Evolutionary conservation across 2,329 filamentous ascomycete genomes (phyloP).

Genomic region (Aspergillus hiratsukae): DNA sequence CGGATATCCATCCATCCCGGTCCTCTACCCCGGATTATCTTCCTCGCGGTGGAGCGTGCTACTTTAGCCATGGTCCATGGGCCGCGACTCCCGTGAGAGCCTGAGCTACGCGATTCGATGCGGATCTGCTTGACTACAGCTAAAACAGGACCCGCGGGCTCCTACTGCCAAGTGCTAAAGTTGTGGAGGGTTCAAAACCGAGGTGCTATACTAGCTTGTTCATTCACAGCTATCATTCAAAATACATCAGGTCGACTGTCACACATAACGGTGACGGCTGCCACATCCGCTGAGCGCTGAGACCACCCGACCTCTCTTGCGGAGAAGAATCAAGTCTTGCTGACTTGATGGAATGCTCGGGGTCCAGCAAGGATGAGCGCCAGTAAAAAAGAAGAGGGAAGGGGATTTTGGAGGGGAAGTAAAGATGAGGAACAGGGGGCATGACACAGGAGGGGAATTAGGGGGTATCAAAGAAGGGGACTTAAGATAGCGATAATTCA

Average conservation of each 20-base stretch:
- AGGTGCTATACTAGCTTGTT: not conserved
- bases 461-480: slow-evolving; percentile 23
- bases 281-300: slow-evolving; percentile 23
- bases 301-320: not conserved
- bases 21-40: too few relatives aligned
- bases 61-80: too few relatives aligned
- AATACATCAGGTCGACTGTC: slow-evolving; percentile 20
- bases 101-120: too few relatives aligned
- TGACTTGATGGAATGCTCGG: not conserved
- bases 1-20: too few relatives aligned
- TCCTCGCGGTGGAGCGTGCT: too few relatives aligned
- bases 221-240: slow-evolving; percentile 17
- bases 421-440: not conserved
- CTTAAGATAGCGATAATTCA: slow-evolving; percentile 6
- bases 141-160: too few relatives aligned
- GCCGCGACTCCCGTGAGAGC: too few relatives aligned
- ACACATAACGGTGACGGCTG: slow-evolving; percentile 30
- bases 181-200: not conserved
- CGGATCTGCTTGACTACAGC: not conserved
- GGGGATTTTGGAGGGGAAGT: not conserved
- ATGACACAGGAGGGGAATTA: slow-evolving; percentile 5
- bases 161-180: not conserved
- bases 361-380: not conserved
- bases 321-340: slow-evolving; percentile 5
- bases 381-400: slow-evolving; percentile 12